Conservation (phyloP, 73 alveolate genomes). For the Tetrahymena elliotti region DNA sequence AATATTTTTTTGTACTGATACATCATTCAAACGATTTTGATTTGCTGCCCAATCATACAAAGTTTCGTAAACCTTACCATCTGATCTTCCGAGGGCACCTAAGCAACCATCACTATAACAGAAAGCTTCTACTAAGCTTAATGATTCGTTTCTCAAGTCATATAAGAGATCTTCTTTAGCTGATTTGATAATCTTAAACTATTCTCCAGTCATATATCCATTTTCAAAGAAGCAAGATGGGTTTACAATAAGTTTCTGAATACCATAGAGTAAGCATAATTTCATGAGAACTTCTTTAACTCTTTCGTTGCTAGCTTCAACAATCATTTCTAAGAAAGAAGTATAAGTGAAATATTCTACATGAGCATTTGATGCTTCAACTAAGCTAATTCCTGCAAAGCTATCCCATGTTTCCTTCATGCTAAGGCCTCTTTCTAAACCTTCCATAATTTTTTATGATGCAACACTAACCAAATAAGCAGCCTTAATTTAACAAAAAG, state of each 20-base stretch:
- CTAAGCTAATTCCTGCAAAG: conserved; percentile 14
- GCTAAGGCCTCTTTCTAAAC: conserved; percentile 16
- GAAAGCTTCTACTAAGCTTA: conserved; percentile 27
- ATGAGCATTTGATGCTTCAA: conserved; percentile 21
- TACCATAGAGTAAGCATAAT: conserved; percentile 32
- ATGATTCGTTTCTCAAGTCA: conserved; percentile 19
- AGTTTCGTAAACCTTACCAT: conserved; percentile 36
- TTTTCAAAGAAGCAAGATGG: conserved; percentile 29
- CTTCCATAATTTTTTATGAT: not conserved
- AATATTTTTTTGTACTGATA: conserved; percentile 13
- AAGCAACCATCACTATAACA: not conserved
- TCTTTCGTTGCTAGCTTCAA: not conserved
- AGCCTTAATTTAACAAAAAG: not conserved
- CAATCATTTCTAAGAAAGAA: conserved; percentile 14
- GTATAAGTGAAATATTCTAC: conserved; percentile 25
- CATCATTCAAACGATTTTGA: conserved; percentile 25
- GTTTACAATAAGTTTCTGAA: conserved; percentile 7
- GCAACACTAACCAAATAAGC: not conserved
- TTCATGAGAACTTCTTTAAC: not conserved
- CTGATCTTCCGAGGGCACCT: conserved; percentile 27
- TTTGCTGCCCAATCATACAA: conserved; percentile 35
- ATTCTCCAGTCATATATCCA: conserved; percentile 14
- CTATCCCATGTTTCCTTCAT: conserved; percentile 25
- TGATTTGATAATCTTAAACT: conserved; percentile 9
- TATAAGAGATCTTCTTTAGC: conserved; percentile 19